Evolutionary conservation across 2,329 filamentous ascomycete genomes (phyloP), one percentile per base, ranked within the genome.

Genomic region (Exophiala sp.): DNA sequence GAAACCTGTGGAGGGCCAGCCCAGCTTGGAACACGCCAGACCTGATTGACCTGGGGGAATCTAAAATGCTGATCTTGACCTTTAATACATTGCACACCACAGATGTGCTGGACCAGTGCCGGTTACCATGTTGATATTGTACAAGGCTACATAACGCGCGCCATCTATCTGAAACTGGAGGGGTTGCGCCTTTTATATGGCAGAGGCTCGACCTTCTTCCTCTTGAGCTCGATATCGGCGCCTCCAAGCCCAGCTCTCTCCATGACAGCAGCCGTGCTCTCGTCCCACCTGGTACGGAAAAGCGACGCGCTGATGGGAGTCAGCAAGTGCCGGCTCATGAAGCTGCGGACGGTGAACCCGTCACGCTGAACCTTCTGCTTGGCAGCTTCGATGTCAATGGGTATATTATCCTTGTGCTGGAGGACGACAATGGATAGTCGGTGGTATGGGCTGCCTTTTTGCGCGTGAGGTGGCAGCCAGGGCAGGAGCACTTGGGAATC

Each of bases 371-470:
- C 68, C 59, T 67, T 66, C 59, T 77, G 70, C 62, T 75, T 76
- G 37, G 88, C 70, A 50, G 73, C 70, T 32, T 71, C 72, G 21
- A 78, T 69, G 62, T 88, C 80, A 57, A 89, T 64, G 2, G 68
- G 70, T 55, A 76, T 62, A 46, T 77, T 80, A 46, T 81, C 72
- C 44, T 78, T 73, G 69, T 98, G 93, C 71, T 95, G 81, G 43
- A 97, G 74, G 18, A 98, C 73, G 65, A 93, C 85, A 53, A 97
- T 72, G 41, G 84, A 83, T 47, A 97, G 75, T 45, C 93, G 86
- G 70, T 97, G 93, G 71, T 97, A 96, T 1, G 87, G 87, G 1
- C 85, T 80, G 50, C 93, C 93, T 73, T 93, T 95, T 66, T 95
- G 86, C 1, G 88, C 83, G 64, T 86, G 88, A 1, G 93, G 85